Conservation (phyloP, 2,329 filamentous ascomycete genomes). For the Ophiosphaerella korrae region DNA sequence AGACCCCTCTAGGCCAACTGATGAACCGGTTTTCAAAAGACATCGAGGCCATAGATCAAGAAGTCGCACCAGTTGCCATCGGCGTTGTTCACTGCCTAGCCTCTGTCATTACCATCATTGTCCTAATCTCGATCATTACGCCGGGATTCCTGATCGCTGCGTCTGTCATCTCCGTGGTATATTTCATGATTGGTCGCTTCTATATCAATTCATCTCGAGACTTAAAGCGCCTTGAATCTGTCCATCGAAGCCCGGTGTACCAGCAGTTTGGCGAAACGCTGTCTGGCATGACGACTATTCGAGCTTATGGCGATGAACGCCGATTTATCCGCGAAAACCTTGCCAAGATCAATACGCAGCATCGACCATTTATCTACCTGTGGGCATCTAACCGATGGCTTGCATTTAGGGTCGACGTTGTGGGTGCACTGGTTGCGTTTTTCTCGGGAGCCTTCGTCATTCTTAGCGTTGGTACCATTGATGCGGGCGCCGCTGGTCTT, state of each 20-base stretch:
- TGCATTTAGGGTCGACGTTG: slow-evolving; percentile 85
- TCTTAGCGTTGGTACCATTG: slow-evolving; percentile 77
- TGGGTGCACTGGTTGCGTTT: slow-evolving; percentile 91
- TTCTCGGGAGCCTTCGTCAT: slow-evolving; percentile 93
- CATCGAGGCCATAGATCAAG: slow-evolving; percentile 91
- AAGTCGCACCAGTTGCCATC: slow-evolving; percentile 91
- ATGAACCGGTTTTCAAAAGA: slow-evolving; percentile 99
- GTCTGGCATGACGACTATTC: slow-evolving; percentile 92
- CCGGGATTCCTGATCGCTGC: slow-evolving; percentile 89
- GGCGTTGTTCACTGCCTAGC: slow-evolving; percentile 70
- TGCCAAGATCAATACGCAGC: slow-evolving; percentile 83
- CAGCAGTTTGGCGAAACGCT: slow-evolving; percentile 98
- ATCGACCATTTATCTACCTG: slow-evolving; percentile 91
- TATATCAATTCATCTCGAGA: slow-evolving; percentile 94
- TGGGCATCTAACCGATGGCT: slow-evolving; percentile 99
- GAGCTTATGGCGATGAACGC: slow-evolving; percentile 91
- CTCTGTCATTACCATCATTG: slow-evolving; percentile 80
- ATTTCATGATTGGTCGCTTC: slow-evolving; percentile 81
- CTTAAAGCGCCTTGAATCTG: slow-evolving; percentile 90
- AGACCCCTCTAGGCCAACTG: slow-evolving; percentile 90
- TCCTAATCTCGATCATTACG: slow-evolving; percentile 85
- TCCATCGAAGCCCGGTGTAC: slow-evolving; percentile 92
- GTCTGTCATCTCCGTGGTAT: slow-evolving; percentile 80
- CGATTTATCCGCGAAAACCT: slow-evolving; percentile 94
- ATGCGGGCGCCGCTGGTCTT: slow-evolving; percentile 89